Conservation (phyloP, 2,329 filamentous ascomycete genomes). For the Colletotrichum theobromicola region DNA sequence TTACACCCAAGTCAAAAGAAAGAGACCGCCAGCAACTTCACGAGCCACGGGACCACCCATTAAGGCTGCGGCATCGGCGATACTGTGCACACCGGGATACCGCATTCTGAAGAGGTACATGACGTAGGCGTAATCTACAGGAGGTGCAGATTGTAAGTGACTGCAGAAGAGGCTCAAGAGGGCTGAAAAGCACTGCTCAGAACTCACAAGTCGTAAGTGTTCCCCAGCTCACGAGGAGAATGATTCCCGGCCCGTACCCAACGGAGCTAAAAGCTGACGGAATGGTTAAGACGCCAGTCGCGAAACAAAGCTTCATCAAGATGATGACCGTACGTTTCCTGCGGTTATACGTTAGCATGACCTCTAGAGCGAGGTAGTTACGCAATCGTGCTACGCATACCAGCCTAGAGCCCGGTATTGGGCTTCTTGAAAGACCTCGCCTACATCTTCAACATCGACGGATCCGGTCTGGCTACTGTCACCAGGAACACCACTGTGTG, state of each 20-base stretch:
- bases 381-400: not conserved
- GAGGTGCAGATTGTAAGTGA: not conserved
- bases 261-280: slow-evolving; percentile 26
- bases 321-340: slow-evolving; percentile 28
- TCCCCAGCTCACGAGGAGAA: not conserved
- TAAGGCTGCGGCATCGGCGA: slow-evolving; percentile 28
- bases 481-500: not conserved
- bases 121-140: slow-evolving; percentile 29
- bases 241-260: not conserved
- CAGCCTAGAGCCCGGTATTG: not conserved
- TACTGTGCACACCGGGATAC: slow-evolving; percentile 28
- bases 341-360: not conserved
- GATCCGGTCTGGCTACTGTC: not conserved
- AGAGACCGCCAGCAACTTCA: not conserved
- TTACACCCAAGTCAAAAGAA: slow-evolving; percentile 22
- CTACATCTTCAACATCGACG: not conserved
- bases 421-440: not conserved
- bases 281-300: slow-evolving; percentile 31
- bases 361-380: not conserved
- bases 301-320: slow-evolving; percentile 29
- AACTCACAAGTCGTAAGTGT: not conserved
- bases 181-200: not conserved
- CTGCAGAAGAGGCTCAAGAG: not conserved
- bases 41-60: slow-evolving; percentile 25
- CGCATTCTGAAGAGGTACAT: slow-evolving; percentile 30